Conservation (phyloP, 2,329 filamentous ascomycete genomes). For the Tympanopsis confertula region DNA sequence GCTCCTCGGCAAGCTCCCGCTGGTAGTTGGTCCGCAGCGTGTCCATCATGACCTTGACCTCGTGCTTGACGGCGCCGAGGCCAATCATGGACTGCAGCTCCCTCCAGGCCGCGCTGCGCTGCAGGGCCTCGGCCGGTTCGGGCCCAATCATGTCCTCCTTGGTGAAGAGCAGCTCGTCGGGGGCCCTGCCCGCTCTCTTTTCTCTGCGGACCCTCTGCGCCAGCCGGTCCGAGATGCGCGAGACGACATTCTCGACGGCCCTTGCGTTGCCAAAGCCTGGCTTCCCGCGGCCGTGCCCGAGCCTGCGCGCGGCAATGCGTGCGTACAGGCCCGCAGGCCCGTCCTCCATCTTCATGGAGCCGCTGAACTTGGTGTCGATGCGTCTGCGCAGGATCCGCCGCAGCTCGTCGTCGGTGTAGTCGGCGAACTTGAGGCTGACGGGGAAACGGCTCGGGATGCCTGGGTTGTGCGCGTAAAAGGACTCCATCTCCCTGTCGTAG, state of each 20-base stretch:
- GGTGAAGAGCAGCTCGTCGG: constrained; percentile 47
- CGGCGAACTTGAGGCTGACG: constrained; percentile 50
- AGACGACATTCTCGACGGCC: constrained; percentile 49
- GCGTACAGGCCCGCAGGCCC: constrained; percentile 48
- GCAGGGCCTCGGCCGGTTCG: constrained; percentile 42
- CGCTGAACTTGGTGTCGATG: constrained; percentile 39
- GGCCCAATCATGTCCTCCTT: constrained; percentile 64
- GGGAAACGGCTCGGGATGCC: constrained; percentile 63
- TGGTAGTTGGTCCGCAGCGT: constrained; percentile 52
- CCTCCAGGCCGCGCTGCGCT: constrained; percentile 40
- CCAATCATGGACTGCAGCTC: constrained; percentile 48
- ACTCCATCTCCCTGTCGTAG: constrained; percentile 65
- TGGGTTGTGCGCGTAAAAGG: constrained; percentile 63
- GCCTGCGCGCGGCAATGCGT: constrained; percentile 47
- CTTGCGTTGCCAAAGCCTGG: constrained; percentile 67
- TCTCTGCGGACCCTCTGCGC: constrained; percentile 38
- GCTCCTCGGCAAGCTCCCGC: constrained; percentile 51
- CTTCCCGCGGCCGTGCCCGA: constrained; percentile 49
- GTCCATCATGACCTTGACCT: constrained; percentile 45
- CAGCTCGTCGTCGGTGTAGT: constrained; percentile 58
- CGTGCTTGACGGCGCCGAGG: constrained; percentile 47
- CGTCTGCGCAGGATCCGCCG: constrained; percentile 43
- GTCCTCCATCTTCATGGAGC: constrained; percentile 45
- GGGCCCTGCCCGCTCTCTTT: constrained; percentile 19
- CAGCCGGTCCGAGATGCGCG: constrained; percentile 44